phyloP scores from a whole-genome alignment of 768 basidiomycete genomes.

The Kwoniella sp. region DNA sequence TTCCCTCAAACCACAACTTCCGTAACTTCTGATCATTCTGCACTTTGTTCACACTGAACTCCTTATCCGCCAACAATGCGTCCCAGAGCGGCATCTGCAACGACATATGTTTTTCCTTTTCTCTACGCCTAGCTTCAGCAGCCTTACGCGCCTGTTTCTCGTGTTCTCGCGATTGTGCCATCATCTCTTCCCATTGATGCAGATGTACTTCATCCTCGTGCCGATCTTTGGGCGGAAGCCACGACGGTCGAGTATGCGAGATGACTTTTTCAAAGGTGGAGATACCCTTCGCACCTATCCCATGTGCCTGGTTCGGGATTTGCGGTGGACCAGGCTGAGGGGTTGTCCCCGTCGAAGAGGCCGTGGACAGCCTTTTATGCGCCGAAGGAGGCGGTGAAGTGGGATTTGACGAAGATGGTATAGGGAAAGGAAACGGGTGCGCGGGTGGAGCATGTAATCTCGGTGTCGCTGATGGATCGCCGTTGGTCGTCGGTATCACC shows the following conservation, averaged over 20 bases:
- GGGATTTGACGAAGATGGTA: conserved; percentile 22
- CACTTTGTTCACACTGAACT: conserved; percentile 34
- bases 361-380: conserved; percentile 29
- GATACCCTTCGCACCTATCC: conserved; percentile 34
- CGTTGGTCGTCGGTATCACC: background rate
- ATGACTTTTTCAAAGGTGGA: conserved; percentile 47
- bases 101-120: conserved; percentile 45
- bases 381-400: conserved; percentile 12
- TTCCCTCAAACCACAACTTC: conserved; percentile 51
- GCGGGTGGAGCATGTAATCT: conserved; percentile 45
- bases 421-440: conserved; percentile 46
- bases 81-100: conserved; percentile 47
- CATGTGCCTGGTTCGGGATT: conserved; percentile 5
- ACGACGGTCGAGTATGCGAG: conserved; percentile 48
- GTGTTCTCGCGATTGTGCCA: conserved; percentile 43
- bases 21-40: conserved; percentile 36
- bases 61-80: conserved; percentile 31
- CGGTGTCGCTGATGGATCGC: conserved; percentile 13
- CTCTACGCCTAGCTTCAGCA: conserved; percentile 27
- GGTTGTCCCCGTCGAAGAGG: conserved; percentile 8
- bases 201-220: conserved; percentile 52
- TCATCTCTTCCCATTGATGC: conserved; percentile 54
- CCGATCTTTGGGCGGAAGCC: conserved; percentile 50
- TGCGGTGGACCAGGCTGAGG: background rate
- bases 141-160: conserved; percentile 38